phyloP scores from a whole-genome alignment of 495 filamentous ascomycete genomes.

The Trichoderma orchidacearum region DNA sequence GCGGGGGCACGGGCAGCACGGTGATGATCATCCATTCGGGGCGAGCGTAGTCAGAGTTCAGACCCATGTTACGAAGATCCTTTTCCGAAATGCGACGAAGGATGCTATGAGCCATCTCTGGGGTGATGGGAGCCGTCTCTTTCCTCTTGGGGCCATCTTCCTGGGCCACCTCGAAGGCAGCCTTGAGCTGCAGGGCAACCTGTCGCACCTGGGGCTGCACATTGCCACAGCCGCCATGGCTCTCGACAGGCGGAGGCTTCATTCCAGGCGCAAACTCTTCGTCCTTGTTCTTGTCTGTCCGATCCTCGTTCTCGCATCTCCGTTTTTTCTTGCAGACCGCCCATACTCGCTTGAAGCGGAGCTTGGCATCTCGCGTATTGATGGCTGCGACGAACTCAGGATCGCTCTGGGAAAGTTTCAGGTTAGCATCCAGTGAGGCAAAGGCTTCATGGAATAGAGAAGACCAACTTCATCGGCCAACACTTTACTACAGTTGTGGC shows the following conservation, averaged over 20 bases:
- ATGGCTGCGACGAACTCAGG: slow-evolving; percentile 69
- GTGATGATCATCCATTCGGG: slow-evolving; percentile 98
- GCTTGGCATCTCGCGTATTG: slow-evolving; percentile 76
- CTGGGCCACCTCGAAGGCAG: slow-evolving; percentile 29
- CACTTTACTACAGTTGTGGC: slow-evolving; percentile 95
- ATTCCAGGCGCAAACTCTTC: slow-evolving; percentile 32
- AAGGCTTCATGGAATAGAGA: slow-evolving; percentile 28
- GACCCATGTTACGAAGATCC: slow-evolving; percentile 73
- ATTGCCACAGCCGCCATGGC: slow-evolving; percentile 90
- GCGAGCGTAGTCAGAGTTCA: slow-evolving; percentile 85
- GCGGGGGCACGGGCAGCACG: slow-evolving; percentile 86
- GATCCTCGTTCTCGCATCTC: slow-evolving; percentile 61
- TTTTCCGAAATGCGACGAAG: slow-evolving; percentile 68
- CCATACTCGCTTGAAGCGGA: slow-evolving; percentile 83
- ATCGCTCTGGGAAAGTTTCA: slow-evolving; percentile 50
- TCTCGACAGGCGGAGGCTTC: slow-evolving; percentile 27
- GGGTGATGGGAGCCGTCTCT: slow-evolving; percentile 79
- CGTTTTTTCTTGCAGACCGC: slow-evolving; percentile 74
- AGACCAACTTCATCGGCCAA: slow-evolving; percentile 89
- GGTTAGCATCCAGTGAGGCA: slow-evolving; percentile 50
- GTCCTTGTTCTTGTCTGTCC: slow-evolving; percentile 44
- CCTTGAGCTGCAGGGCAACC: slow-evolving; percentile 69
- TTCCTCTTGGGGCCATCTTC: slow-evolving; percentile 67
- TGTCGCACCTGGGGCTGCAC: slow-evolving; percentile 74
- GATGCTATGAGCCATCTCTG: slow-evolving; percentile 68